Conservation (phyloP, 228 moss, liverwort and hornwort species). For the Sphagnum magellanicum region DNA sequence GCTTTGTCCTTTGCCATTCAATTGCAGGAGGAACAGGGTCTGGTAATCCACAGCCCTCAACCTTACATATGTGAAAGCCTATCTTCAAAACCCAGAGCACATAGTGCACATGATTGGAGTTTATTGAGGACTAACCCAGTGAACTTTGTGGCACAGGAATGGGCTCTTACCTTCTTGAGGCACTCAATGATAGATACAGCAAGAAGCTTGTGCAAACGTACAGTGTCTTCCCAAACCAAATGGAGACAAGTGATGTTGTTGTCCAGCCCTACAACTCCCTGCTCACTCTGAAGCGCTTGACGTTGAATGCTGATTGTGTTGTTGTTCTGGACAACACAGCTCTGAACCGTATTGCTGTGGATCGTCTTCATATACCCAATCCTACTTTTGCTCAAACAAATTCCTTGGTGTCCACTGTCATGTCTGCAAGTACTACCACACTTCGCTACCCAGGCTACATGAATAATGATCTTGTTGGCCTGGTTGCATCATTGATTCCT, state of each 20-base stretch:
- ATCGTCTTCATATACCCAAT: conserved; percentile 94
- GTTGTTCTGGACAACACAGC: conserved; percentile 98
- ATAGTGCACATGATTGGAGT: not conserved
- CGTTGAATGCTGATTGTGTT: conserved; percentile 95
- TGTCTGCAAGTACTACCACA: conserved; percentile 98
- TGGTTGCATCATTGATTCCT: conserved; percentile 96
- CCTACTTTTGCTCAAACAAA: conserved; percentile 99
- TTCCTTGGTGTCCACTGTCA: conserved; percentile 96
- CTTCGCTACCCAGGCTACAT: conserved; percentile 98
- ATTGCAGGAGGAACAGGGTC: conserved; percentile 99
- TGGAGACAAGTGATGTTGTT: conserved; percentile 99
- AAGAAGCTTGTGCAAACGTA: conserved; percentile 98
- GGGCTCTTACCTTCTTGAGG: conserved; percentile 99
- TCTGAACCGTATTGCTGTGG: conserved; percentile 94
- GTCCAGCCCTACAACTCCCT: conserved; percentile 98
- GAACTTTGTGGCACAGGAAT: conserved; percentile 49
- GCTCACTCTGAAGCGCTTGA: conserved; percentile 89
- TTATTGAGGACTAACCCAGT: not conserved
- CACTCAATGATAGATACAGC: conserved; percentile 97
- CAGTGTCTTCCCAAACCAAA: conserved; percentile 97
- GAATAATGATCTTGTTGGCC: conserved; percentile 97
- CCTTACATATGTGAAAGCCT: too few species aligned
- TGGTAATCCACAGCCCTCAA: conserved; percentile 29
- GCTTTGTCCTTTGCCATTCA: conserved; percentile 98
- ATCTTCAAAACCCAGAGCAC: not conserved